These are phyloP conservation scores for Angomonas deanei DNA, from an alignment of 208 protist genomes.

Conservation along the genomic window DNA sequence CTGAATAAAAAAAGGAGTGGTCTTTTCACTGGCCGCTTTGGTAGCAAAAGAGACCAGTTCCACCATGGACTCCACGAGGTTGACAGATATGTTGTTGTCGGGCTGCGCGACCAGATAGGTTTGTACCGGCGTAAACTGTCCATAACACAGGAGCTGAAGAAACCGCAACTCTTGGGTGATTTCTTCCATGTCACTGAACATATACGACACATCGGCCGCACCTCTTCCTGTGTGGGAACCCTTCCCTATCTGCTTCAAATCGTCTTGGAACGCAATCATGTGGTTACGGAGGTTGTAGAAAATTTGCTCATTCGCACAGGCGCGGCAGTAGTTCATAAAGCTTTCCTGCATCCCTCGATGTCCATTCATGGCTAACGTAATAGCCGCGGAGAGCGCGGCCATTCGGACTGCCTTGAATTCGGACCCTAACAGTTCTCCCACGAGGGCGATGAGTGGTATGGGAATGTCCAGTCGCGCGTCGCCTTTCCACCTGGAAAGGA, in stretches of 20 bases:
- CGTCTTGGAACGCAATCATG: slow-evolving; percentile 25
- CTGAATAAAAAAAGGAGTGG: slow-evolving; percentile 31
- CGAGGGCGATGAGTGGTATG: slow-evolving; percentile 29
- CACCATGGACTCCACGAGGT: slow-evolving; percentile 56
- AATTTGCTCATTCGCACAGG: slow-evolving; percentile 32
- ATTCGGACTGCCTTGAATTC: slow-evolving; percentile 22
- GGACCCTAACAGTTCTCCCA: slow-evolving; percentile 27
- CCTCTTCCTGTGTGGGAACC: no score
- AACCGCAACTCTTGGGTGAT: slow-evolving; percentile 36
- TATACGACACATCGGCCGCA: slow-evolving; percentile 16
- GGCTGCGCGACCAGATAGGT: slow-evolving; percentile 54
- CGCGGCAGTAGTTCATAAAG: slow-evolving; percentile 26
- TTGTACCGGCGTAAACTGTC: slow-evolving; percentile 49
- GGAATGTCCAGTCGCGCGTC: slow-evolving; percentile 31
- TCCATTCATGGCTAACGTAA: slow-evolving; percentile 27
- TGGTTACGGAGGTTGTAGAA: slow-evolving; percentile 41
- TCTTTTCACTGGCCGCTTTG: slow-evolving; percentile 28
- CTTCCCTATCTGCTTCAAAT: no score
- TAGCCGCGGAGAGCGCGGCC: slow-evolving; percentile 21
- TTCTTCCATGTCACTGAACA: slow-evolving; percentile 20
- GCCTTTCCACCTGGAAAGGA: slow-evolving; percentile 26
- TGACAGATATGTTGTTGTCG: slow-evolving; percentile 46
- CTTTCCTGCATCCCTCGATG: slow-evolving; percentile 47
- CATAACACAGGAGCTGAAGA: slow-evolving; percentile 60
- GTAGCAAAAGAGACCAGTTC: slow-evolving; percentile 36